Percentiles rank a stretch among this genome's conserved stretches.
These are phyloP conservation scores for Populus davidiana DNA, from an alignment of 345 rosid genomes.

Conservation along the genomic window DNA sequence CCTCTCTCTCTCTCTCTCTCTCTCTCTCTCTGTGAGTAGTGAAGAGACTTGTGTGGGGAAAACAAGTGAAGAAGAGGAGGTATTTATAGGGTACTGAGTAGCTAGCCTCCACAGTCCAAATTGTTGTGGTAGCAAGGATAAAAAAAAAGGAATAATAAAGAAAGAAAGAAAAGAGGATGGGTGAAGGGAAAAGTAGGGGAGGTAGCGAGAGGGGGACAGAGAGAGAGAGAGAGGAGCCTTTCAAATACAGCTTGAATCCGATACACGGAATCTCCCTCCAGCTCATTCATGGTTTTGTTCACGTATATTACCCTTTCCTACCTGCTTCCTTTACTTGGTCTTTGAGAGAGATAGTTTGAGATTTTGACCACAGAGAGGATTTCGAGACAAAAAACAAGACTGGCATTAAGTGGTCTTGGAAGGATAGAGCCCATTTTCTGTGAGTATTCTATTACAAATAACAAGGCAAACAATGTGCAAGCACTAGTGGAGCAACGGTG, in stretches of 20 bases:
- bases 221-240: constrained; percentile 7
- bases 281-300: constrained; percentile 37
- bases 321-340: too few relatives aligned
- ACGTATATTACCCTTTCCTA: neutral
- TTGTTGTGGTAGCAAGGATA: too few relatives aligned
- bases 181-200: too few relatives aligned
- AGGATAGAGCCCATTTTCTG: too few relatives aligned
- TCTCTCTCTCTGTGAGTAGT: neutral
- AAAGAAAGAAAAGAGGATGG: neutral
- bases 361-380: constrained; percentile 20
- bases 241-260: constrained; percentile 52
- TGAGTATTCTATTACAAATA: neutral
- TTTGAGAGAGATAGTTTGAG: constrained; percentile 5
- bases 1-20: too few relatives aligned
- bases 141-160: neutral
- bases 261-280: constrained; percentile 47
- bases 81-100: constrained; percentile 33
- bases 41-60: constrained; percentile 20
- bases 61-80: constrained; percentile 4
- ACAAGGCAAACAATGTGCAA: neutral
- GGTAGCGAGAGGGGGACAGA: neutral
- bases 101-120: neutral
- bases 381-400: neutral
- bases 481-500: too few relatives aligned
- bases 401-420: neutral